These are phyloP conservation scores for Tetrahymena thermophila DNA, from an alignment of 73 alveolate species.

Conservation along the genomic window DNA sequence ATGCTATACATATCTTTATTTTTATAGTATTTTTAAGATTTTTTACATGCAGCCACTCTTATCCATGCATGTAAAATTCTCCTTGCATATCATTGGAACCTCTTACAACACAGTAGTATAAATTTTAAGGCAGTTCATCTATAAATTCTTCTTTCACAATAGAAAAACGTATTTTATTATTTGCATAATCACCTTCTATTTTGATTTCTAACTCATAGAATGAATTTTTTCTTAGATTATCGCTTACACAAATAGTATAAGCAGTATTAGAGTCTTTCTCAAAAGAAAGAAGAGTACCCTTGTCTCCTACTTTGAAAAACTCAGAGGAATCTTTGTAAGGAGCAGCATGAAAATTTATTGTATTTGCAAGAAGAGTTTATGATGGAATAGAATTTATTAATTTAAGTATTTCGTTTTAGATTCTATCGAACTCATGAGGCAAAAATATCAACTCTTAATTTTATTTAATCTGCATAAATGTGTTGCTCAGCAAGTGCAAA, in stretches of 20 bases:
- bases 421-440: not conserved
- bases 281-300: not conserved
- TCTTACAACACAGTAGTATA: not conserved
- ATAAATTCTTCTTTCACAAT: not conserved
- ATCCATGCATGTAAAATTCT: not conserved
- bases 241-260: not conserved
- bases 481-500: not conserved
- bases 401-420: not conserved
- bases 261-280: not conserved
- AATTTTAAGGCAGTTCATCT: not conserved
- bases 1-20: not conserved
- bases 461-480: not conserved
- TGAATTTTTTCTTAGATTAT: not conserved
- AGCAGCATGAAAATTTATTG: not conserved
- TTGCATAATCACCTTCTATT: not conserved
- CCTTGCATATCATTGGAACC: not conserved
- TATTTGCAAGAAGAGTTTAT: not conserved
- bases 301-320: not conserved
- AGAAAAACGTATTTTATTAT: not conserved
- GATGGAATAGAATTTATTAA: not conserved
- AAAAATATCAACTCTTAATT: not conserved
- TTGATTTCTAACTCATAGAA: not conserved
- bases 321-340: not conserved
- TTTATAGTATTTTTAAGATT: not conserved
- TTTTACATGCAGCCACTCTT: not conserved